phyloP scores from a whole-genome alignment of 108 stramenopile genomes.

The Cyclotella cryptica region DNA sequence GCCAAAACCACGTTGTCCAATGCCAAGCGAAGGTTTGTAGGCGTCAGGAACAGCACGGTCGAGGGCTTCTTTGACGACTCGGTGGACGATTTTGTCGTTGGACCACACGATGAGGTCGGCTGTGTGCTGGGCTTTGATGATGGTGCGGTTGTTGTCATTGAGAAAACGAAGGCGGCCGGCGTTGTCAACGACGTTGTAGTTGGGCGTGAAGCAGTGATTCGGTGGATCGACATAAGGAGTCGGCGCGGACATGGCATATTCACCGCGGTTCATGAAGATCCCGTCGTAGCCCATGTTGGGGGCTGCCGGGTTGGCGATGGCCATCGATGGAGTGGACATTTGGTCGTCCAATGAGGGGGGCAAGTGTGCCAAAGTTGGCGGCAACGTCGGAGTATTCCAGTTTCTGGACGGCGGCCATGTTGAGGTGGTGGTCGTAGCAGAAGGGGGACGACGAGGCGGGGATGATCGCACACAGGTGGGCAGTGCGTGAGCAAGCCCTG shows the following conservation, averaged over 20 bases:
- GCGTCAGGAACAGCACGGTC: background rate
- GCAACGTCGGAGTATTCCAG: no score
- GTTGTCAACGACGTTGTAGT: background rate
- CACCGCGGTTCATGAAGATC: background rate
- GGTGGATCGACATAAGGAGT: background rate
- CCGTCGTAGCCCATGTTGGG: constrained; percentile 5
- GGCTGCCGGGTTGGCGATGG: constrained; percentile 4
- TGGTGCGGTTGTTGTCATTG: background rate
- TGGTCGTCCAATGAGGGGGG: no score
- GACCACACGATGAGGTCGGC: background rate
- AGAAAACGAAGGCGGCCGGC: background rate
- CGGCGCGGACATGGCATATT: constrained; percentile 4
- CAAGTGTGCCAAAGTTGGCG: no score
- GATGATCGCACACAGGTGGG: no score
- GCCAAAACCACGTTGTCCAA: constrained; percentile 5
- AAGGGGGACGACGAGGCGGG: no score
- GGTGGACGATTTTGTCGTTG: background rate
- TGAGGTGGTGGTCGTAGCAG: no score
- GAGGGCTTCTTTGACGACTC: constrained; percentile 2
- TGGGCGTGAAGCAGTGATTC: background rate
- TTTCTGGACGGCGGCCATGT: no score
- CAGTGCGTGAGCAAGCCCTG: no score
- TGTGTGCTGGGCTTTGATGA: background rate
- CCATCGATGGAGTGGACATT: background rate
- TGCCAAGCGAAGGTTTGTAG: background rate